Evolutionary conservation across 106 monocot species (phyloP), one percentile per base, ranked within the genome.

Genomic region (Amphibolis antarctica): DNA sequence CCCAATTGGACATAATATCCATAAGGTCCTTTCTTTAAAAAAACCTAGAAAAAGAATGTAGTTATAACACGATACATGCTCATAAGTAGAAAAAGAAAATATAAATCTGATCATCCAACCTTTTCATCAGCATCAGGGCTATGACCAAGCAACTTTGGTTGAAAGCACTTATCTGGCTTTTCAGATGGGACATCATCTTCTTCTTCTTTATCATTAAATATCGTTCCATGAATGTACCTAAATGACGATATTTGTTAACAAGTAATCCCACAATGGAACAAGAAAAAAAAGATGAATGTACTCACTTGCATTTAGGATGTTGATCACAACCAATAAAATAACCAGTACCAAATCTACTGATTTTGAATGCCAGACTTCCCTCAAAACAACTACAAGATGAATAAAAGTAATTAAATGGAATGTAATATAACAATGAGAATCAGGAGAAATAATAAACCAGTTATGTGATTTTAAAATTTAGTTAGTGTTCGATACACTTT

Each of bases 251-350:
- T 57, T 57, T 57, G 1, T 6, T 55, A n/a, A 5, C 19, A 62
- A 44, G 20, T 44, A 44, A 23, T 44, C 1, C 9, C 23, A 59
- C 15, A 29, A 29, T 29, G 15, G 5, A 62, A 23, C 4, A 24
- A 45, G 49, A 30, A 18, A 51, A 29, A 29, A 52, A 1, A 53
- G 20, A 51, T 50, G 19, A 31, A 30, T 19, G 9, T 9, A 74
- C 96, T 78, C 69, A 96, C 96, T 82, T 96, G 96, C 96, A 96
- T 70, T 69, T 81, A 18, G 96, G 96, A 76, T 90, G 80, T 77
- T 86, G 83, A 75, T 96, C 78, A 44, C 96, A 96, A 10, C 86
- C 96, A 77, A 96, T 90, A 76, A 96, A 96, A 86, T 86, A 96
- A 19, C 90, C 96, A 62, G 84, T 74, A 46, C 96, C 96, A 72